phyloP scores from a whole-genome alignment of 2,329 filamentous ascomycete species.

The Claviceps pazoutovae region DNA sequence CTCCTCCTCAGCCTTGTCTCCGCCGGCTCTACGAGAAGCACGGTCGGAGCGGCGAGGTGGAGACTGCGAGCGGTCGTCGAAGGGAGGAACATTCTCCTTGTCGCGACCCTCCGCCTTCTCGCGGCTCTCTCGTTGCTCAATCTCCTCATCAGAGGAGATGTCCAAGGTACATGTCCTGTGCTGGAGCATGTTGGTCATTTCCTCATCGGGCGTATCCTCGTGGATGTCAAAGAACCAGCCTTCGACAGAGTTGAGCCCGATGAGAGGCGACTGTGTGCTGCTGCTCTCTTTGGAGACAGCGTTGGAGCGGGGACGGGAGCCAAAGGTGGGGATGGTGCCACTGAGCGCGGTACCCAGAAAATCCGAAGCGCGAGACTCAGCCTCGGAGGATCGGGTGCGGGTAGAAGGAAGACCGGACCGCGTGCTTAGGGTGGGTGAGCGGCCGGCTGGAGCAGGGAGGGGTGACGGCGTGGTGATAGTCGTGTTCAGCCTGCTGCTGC shows the following conservation, averaged over 20 bases:
- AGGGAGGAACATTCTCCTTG: constrained; percentile 88
- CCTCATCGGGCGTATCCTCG: constrained; percentile 79
- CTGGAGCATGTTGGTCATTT: constrained; percentile 85
- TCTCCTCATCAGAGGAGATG: constrained; percentile 78
- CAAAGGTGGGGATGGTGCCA: constrained; percentile 55
- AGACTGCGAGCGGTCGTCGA: constrained; percentile 48
- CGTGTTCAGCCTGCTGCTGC: constrained; percentile 31
- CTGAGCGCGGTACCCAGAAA: constrained; percentile 73
- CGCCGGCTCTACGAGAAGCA: constrained; percentile 15
- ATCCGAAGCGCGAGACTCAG: constrained; percentile 49
- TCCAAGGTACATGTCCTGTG: constrained; percentile 79
- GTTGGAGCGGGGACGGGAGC: constrained; percentile 25
- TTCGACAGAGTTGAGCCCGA: constrained; percentile 39
- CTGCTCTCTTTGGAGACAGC: constrained; percentile 15
- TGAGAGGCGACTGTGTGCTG: constrained; percentile 15
- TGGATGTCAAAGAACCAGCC: constrained; percentile 91
- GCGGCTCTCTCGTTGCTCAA: constrained; percentile 35
- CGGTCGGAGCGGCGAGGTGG: constrained; percentile 19
- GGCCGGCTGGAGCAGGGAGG: constrained; percentile 58
- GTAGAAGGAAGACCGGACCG: constrained; percentile 53
- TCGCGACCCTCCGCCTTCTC: constrained; percentile 49
- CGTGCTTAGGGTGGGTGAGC: constrained; percentile 62
- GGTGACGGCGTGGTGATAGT: constrained; percentile 35
- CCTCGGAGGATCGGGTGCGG: constrained; percentile 54
- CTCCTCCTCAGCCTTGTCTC: constrained; percentile 50